Conservation (phyloP, 176 grass and related monocot species). For the Neostapfia colusana region DNA sequence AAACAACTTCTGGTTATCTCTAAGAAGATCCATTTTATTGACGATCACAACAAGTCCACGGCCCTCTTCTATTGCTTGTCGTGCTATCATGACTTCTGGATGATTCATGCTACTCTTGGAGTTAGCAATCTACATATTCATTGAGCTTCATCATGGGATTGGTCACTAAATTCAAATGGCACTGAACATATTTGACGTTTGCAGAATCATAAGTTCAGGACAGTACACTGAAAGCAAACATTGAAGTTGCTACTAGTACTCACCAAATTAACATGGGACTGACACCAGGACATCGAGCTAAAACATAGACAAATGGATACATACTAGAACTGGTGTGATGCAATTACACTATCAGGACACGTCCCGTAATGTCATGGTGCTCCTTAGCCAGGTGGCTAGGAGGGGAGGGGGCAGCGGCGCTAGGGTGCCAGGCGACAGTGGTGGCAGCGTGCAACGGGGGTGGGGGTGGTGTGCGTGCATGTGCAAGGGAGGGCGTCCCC, state of each 20-base stretch:
- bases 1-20: conserved; percentile 53
- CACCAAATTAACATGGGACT: conserved; percentile 25
- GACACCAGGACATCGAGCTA: conserved; percentile 16
- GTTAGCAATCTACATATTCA: conserved; percentile 73
- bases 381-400: too few species aligned
- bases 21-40: conserved; percentile 99
- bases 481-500: too few species aligned
- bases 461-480: too few species aligned
- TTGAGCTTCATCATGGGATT: conserved; percentile 23
- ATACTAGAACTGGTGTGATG: not conserved
- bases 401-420: too few species aligned
- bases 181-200: conserved; percentile 22
- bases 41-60: conserved; percentile 87
- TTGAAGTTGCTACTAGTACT: not conserved
- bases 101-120: conserved; percentile 83
- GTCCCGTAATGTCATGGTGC: not conserved
- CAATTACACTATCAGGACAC: not conserved
- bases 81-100: conserved; percentile 85
- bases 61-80: conserved; percentile 92
- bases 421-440: too few species aligned
- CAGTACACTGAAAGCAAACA: conserved; percentile 8
- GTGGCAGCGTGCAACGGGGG: too few species aligned
- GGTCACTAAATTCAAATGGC: conserved; percentile 17
- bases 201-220: not conserved
- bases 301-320: conserved; percentile 5